phyloP scores from a whole-genome alignment of 139 green algal genomes.

The Dunaliella primolecta region DNA sequence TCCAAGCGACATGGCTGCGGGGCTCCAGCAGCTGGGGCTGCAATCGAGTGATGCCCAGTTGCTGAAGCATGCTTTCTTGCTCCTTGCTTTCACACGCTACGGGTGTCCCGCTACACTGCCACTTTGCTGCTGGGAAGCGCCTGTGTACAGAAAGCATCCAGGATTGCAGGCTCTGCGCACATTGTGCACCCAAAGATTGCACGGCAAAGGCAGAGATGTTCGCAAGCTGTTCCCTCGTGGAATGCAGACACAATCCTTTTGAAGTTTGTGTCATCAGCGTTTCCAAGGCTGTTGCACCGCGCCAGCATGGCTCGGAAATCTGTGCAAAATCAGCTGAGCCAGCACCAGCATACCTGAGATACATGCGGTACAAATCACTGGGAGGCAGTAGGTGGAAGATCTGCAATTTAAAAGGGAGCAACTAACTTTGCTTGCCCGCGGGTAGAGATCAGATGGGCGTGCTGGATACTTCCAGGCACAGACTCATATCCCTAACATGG shows the following conservation, averaged over 20 bases:
- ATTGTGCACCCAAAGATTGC: background rate
- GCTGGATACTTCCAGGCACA: no score
- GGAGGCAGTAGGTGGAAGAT: slow-evolving; percentile 77
- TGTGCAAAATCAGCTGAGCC: background rate
- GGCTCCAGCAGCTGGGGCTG: background rate
- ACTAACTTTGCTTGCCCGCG: no score
- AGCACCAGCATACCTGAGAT: slow-evolving; percentile 20
- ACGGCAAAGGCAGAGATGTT: background rate
- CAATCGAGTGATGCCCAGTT: background rate
- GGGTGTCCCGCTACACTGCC: background rate
- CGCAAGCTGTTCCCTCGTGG: background rate
- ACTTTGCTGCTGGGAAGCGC: background rate
- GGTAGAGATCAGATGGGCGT: no score
- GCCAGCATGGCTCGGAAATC: background rate
- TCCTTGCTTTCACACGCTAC: background rate
- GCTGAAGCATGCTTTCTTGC: background rate
- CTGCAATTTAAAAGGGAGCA: background rate
- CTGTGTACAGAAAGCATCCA: background rate
- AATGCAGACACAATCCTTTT: slow-evolving; percentile 15
- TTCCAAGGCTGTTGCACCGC: background rate
- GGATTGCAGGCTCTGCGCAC: background rate
- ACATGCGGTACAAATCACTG: slow-evolving; percentile 64
- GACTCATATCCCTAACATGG: no score
- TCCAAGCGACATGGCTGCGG: background rate
- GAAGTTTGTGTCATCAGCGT: slow-evolving; percentile 3